Evolutionary conservation across 2,329 filamentous ascomycete species (phyloP).

Genomic region (Sarocladium brachiariae): DNA sequence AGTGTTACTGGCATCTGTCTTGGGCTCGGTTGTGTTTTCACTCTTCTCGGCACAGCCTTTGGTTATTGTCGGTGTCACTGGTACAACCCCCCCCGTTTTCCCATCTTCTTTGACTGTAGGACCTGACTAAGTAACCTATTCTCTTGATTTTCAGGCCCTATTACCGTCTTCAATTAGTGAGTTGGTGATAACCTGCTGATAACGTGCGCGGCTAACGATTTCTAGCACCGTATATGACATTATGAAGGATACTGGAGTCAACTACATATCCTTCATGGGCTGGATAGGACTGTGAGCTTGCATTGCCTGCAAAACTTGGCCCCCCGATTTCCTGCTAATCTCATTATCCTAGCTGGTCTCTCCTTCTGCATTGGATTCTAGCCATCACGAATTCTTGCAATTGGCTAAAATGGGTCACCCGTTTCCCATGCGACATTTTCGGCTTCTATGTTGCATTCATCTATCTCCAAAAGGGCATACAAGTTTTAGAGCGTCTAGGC

Average conservation of each 20-base stretch:
- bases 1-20: constrained; percentile 76
- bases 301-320: too few relatives aligned
- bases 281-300: constrained; percentile 76
- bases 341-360: constrained; percentile 62
- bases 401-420: constrained; percentile 78
- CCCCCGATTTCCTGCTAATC: too few relatives aligned
- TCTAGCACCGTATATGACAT: constrained; percentile 78
- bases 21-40: constrained; percentile 76
- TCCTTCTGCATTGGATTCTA: constrained; percentile 78
- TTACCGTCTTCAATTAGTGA: constrained; percentile 86
- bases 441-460: constrained; percentile 91
- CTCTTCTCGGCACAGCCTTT: constrained; percentile 76
- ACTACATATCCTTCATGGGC: constrained; percentile 85
- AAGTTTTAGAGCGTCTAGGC: constrained; percentile 74
- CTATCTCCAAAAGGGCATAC: constrained; percentile 85
- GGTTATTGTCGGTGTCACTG: constrained; percentile 82
- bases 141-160: constrained; percentile 64
- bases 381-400: constrained; percentile 84
- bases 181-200: constrained; percentile 16
- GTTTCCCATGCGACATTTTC: constrained; percentile 90
- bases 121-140: background rate
- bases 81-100: background rate
- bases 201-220: background rate
- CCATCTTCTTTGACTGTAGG: background rate
- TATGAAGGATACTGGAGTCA: constrained; percentile 66